Percentiles rank a stretch among this genome's conserved stretches.
Evolutionary conservation across 441 rosid genomes (phyloP).

Genomic region (Euphorbia schlechtendalii): DNA sequence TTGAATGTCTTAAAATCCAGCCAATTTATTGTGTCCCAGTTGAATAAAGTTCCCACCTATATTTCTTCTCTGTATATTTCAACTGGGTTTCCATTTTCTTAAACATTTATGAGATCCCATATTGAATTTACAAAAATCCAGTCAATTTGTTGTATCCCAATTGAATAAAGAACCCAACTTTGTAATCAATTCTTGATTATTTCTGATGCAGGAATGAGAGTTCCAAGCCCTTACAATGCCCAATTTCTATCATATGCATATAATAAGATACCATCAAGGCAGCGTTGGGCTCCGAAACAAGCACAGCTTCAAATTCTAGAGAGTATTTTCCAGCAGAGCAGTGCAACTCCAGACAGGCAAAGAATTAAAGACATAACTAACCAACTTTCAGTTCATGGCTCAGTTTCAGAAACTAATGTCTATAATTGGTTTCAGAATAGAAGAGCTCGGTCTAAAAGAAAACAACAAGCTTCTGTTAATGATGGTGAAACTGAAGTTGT

Average conservation of each 20-base stretch:
- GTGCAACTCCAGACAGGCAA: slow-evolving; percentile 55
- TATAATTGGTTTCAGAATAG: slow-evolving; percentile 89
- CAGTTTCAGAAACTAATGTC: slow-evolving; percentile 66
- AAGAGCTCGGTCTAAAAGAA: slow-evolving; percentile 68
- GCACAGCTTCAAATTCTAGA: slow-evolving; percentile 67
- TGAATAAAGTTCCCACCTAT: background rate
- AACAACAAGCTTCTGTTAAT: slow-evolving; percentile 28
- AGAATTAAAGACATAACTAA: slow-evolving; percentile 61
- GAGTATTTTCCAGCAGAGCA: slow-evolving; percentile 49
- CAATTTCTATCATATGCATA: slow-evolving; percentile 34
- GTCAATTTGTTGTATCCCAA: background rate
- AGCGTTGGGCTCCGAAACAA: slow-evolving; percentile 77
- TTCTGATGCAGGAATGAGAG: slow-evolving; percentile 30
- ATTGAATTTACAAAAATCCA: no score
- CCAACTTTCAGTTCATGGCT: slow-evolving; percentile 61
- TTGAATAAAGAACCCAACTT: background rate
- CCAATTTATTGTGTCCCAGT: background rate
- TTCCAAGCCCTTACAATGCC: slow-evolving; percentile 44
- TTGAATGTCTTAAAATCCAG: background rate
- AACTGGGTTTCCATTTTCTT: background rate
- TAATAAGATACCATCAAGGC: slow-evolving; percentile 55
- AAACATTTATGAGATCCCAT: background rate
- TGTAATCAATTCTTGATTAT: no score
- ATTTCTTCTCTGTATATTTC: background rate
- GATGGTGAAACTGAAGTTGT: slow-evolving; percentile 26